Percentiles rank a stretch among this genome's conserved stretches.
These are phyloP conservation scores for Teunomyces tritomae DNA, from an alignment of 805 yeast genomes.

Conservation along the genomic window DNA sequence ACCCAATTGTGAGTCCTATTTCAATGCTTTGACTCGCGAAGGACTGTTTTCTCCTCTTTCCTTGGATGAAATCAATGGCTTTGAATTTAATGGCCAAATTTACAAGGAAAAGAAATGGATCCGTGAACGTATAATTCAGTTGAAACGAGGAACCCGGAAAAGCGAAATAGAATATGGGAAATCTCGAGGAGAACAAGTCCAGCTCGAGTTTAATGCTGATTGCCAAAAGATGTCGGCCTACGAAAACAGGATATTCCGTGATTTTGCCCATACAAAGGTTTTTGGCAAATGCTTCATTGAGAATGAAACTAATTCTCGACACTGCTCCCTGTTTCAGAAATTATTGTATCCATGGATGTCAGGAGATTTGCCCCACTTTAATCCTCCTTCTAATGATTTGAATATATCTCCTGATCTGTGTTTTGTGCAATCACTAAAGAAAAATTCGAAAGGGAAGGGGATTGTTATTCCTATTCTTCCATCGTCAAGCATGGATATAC, in stretches of 20 bases:
- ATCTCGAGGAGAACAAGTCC: slow-evolving; percentile 11
- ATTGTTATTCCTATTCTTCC: slow-evolving; percentile 31
- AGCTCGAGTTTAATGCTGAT: slow-evolving; percentile 8
- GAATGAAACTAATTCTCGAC: background rate
- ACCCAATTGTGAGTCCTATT: background rate
- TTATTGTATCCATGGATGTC: slow-evolving; percentile 32
- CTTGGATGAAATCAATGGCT: background rate
- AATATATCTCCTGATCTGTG: slow-evolving; percentile 5
- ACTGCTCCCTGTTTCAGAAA: slow-evolving; percentile 13
- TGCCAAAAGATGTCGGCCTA: slow-evolving; percentile 7
- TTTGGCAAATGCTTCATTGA: slow-evolving; percentile 26
- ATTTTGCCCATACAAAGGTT: slow-evolving; percentile 20
- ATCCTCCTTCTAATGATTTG: background rate
- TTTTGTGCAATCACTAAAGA: slow-evolving; percentile 11
- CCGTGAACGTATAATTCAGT: slow-evolving; percentile 14
- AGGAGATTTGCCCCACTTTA: slow-evolving; percentile 19
- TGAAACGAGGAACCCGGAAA: slow-evolving; percentile 12
- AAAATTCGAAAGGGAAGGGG: slow-evolving; percentile 24
- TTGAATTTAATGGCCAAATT: slow-evolving; percentile 16
- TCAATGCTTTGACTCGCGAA: background rate
- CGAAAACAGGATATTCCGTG: slow-evolving; percentile 17
- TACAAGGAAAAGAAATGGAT: slow-evolving; percentile 29
- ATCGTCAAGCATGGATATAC: slow-evolving; percentile 9
- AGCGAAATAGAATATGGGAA: slow-evolving; percentile 12
- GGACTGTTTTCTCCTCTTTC: background rate